Percentiles rank a stretch among this genome's conserved stretches.
Conservation (phyloP, 345 rosid genomes). For the Populus tremula region DNA sequence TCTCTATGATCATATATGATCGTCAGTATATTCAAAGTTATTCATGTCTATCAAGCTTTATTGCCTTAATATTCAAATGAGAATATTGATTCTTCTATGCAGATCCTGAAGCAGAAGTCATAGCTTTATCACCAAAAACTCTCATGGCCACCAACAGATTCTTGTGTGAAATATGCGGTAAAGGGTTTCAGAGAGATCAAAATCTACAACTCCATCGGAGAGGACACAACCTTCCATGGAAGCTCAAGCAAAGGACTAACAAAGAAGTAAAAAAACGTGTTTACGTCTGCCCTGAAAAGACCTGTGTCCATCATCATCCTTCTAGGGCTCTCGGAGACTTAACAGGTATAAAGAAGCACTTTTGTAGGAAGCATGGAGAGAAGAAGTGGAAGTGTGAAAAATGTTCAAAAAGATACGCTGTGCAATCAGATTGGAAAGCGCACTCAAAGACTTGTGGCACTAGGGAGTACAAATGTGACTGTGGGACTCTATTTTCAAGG, state of each 20-base stretch:
- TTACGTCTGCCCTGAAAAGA: conserved; percentile 90
- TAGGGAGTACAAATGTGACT: conserved; percentile 90
- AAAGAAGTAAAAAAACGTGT: conserved; percentile 83
- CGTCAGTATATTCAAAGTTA: conserved; percentile 20
- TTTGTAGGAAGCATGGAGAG: conserved; percentile 93
- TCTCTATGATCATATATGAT: conserved; percentile 1
- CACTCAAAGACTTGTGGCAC: conserved; percentile 98
- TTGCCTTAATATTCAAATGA: not conserved
- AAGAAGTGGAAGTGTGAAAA: conserved; percentile 97
- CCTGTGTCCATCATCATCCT: conserved; percentile 84
- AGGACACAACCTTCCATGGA: conserved; percentile 99
- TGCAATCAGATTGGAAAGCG: conserved; percentile 98
- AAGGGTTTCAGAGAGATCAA: conserved; percentile 97
- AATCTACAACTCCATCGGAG: conserved; percentile 91
- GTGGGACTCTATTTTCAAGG: conserved; percentile 93
- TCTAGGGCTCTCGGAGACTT: conserved; percentile 95
- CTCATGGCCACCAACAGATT: conserved; percentile 98
- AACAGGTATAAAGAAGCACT: conserved; percentile 96
- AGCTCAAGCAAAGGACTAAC: conserved; percentile 84
- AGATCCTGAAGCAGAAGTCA: conserved; percentile 99
- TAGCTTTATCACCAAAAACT: conserved; percentile 91
- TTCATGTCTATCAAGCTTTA: not conserved
- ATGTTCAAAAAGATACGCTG: conserved; percentile 91
- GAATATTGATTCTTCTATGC: not conserved
- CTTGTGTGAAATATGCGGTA: conserved; percentile 91